Conservation (phyloP, 192 early-diverging fungal species). For the Rhizoclosmatium sp. region DNA sequence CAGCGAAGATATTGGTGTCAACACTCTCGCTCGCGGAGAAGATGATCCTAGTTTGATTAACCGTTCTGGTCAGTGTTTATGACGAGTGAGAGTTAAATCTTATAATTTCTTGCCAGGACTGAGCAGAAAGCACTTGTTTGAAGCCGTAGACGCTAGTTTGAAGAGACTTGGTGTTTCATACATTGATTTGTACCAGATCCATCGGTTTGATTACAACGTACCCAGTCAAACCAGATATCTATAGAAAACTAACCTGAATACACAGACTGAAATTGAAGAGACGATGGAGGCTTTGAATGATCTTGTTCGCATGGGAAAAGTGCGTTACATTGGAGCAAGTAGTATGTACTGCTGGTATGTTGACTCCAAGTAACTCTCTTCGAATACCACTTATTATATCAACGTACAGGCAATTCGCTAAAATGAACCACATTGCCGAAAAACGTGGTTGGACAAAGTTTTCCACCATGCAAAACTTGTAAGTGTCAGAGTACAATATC, state of each 20-base stretch:
- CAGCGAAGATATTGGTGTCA: slow-evolving; percentile 27
- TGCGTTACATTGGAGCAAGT: slow-evolving; percentile 62
- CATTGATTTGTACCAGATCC: slow-evolving; percentile 63
- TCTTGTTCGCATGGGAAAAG: slow-evolving; percentile 69
- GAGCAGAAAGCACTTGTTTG: slow-evolving; percentile 52
- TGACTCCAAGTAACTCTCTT: too few species aligned
- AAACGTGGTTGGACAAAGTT: slow-evolving; percentile 60
- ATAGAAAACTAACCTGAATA: neutral
- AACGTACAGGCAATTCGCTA: slow-evolving; percentile 59
- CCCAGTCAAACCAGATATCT: neutral
- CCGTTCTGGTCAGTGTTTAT: slow-evolving; percentile 19
- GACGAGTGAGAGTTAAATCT: slow-evolving; percentile 38
- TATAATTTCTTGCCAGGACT: slow-evolving; percentile 41
- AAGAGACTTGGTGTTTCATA: slow-evolving; percentile 61
- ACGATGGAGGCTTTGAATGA: slow-evolving; percentile 76
- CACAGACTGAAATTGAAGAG: slow-evolving; percentile 67
- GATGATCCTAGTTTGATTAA: slow-evolving; percentile 29
- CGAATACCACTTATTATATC: slow-evolving; percentile 6
- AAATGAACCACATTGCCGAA: slow-evolving; percentile 55
- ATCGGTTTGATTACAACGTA: slow-evolving; percentile 54
- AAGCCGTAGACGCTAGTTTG: slow-evolving; percentile 60
- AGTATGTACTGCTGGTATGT: slow-evolving; percentile 46
- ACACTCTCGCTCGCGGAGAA: slow-evolving; percentile 25
- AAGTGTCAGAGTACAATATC: slow-evolving; percentile 15
- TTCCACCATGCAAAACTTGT: slow-evolving; percentile 51